phyloP scores from a whole-genome alignment of 2,329 filamentous ascomycete species.

The Fusarium sp. region DNA sequence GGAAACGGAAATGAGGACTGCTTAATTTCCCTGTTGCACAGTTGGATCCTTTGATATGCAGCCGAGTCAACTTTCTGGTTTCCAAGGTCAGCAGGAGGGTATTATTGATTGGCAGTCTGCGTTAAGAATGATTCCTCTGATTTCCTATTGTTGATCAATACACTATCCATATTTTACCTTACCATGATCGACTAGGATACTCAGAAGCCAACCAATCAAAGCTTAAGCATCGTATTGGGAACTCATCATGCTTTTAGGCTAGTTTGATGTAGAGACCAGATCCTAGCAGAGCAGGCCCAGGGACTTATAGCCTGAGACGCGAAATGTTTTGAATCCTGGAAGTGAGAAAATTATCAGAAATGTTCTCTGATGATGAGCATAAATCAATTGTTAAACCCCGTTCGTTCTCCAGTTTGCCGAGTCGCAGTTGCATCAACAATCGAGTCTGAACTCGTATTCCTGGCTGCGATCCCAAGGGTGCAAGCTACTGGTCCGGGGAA shows the following conservation, averaged over 20 bases:
- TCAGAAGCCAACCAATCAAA: conserved; percentile 23
- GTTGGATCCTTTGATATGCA: background rate
- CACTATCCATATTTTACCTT: background rate
- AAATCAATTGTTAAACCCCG: background rate
- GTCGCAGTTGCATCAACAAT: background rate
- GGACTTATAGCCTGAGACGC: conserved; percentile 26
- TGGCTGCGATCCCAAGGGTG: conserved; percentile 5
- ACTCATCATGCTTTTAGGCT: background rate
- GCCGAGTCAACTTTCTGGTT: background rate
- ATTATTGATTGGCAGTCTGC: background rate
- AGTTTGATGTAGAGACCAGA: background rate
- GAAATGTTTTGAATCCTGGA: conserved; percentile 7
- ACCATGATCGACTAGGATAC: background rate
- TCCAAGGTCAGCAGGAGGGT: background rate
- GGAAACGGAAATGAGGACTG: background rate
- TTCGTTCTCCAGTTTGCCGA: background rate
- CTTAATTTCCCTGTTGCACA: background rate
- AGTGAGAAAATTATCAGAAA: background rate
- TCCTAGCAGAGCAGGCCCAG: background rate
- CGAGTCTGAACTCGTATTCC: background rate
- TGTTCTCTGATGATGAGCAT: background rate
- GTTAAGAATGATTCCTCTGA: background rate
- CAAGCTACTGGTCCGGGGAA: background rate
- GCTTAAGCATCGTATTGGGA: background rate
- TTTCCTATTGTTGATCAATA: background rate